Conservation (phyloP, 2,329 filamentous ascomycete genomes). For the Simplicillium sp. region DNA sequence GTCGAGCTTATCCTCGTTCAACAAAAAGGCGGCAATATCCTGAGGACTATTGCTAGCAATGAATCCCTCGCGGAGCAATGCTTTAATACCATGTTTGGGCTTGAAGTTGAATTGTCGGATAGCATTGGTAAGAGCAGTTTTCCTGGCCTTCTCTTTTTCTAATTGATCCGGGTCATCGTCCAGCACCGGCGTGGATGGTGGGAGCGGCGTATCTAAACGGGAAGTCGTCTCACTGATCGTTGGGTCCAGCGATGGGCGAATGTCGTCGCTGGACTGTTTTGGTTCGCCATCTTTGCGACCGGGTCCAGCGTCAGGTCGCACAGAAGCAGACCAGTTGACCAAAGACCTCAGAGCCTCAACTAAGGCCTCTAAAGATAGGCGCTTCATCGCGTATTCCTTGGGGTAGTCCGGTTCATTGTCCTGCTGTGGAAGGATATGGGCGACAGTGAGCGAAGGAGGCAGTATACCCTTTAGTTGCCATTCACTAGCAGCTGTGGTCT, state of each 20-base stretch:
- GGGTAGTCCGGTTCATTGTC: constrained; percentile 65
- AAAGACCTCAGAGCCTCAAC: constrained; percentile 84
- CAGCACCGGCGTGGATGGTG: constrained; percentile 55
- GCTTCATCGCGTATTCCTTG: constrained; percentile 84
- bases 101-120: constrained; percentile 96
- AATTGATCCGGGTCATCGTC: constrained; percentile 91
- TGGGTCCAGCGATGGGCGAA: constrained; percentile 60
- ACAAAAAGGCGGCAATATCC: constrained; percentile 77
- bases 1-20: constrained; percentile 74
- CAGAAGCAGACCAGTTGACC: constrained; percentile 75
- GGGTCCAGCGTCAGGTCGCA: constrained; percentile 44
- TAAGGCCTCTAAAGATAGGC: constrained; percentile 77
- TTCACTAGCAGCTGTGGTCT: constrained; percentile 51
- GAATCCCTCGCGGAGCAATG: constrained; percentile 75
- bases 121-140: constrained; percentile 83
- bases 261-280: constrained; percentile 35
- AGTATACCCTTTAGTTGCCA: constrained; percentile 84
- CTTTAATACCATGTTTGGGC: constrained; percentile 85
- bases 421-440: constrained; percentile 54
- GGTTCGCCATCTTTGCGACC: constrained; percentile 20
- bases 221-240: constrained; percentile 50
- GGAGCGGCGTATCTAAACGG: constrained; percentile 47
- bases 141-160: constrained; percentile 90
- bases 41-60: constrained; percentile 69
- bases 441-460: constrained; percentile 76